phyloP scores from a whole-genome alignment of 1,139 yeast genomes.

The Geotrichum australiense region DNA sequence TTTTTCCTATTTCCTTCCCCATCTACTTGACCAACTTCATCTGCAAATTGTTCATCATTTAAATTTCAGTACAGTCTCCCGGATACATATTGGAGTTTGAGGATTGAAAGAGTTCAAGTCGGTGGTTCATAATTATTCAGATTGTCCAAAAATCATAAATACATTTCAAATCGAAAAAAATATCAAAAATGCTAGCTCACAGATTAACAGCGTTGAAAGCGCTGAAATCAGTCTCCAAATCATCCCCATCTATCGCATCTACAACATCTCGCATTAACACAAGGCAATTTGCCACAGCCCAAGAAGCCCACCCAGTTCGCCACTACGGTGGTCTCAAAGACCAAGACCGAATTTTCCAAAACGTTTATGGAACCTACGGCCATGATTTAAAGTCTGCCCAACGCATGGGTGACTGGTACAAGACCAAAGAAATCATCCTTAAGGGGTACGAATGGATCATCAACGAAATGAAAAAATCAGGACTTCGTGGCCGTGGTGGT shows the following conservation, averaged over 20 bases:
- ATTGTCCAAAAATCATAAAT: not conserved
- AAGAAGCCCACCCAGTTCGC: constrained; percentile 35
- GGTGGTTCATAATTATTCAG: not conserved
- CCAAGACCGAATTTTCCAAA: constrained; percentile 80
- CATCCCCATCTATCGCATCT: constrained; percentile 9
- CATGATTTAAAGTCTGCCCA: constrained; percentile 65
- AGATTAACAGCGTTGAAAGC: constrained; percentile 14
- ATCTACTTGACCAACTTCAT: no score
- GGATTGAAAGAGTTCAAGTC: no score
- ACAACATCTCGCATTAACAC: constrained; percentile 4
- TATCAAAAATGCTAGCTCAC: constrained; percentile 16
- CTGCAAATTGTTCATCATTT: no score
- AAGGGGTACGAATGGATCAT: constrained; percentile 88
- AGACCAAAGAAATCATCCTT: constrained; percentile 73
- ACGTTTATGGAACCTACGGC: constrained; percentile 68
- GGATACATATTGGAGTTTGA: no score
- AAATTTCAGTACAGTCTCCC: no score
- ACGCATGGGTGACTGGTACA: constrained; percentile 85
- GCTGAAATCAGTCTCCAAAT: constrained; percentile 7
- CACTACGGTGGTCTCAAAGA: constrained; percentile 74
- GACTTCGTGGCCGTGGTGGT: constrained; percentile 87
- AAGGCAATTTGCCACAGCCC: constrained; percentile 29
- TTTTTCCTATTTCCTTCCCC: constrained; percentile 4
- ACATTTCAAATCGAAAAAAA: not conserved
- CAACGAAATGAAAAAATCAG: constrained; percentile 76